Base-by-base conservation (phyloP, 306 rosid genomes). In the Oemleria cerasiformis region DNA sequence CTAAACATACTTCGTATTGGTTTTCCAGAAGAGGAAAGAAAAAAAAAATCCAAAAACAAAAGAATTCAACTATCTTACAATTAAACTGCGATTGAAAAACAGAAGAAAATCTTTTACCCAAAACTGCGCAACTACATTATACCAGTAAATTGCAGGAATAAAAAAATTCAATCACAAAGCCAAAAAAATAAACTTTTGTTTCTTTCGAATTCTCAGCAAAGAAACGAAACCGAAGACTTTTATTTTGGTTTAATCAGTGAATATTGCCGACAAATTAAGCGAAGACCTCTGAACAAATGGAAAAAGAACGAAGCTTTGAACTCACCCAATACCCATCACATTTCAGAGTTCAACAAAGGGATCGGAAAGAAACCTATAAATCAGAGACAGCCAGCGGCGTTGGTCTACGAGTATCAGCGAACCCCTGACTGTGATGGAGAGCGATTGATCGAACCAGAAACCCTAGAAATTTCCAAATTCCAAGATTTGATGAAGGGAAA, bases 401-500 rank as follows among this genome's bases (percentile, higher is more conserved):
- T 10, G 6, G 21, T 16, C 34, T 16, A 54, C 12, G 20, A 45
- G 68, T 7, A n/a, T 25, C 5, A 25, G 63, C 67, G 74, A 77
- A 72, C 67, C 69, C 16, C 23, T 54, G 14, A 67, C 39, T 70
- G 68, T 38, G 51, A 55, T 9, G 72, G 49, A 34, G 75, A 67
- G 64, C n/a, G 10, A 38, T 57, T 43, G 77, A 78, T 64, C 75
- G 76, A 67, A 62, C 51, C 72, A 64, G 81, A 83, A 85, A 86
- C 92, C 94, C 98, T 90, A 87, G 83, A 81, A 77, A 72, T 81
- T 63, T 30, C 73, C 54, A 42, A 73, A 82, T 87, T 64, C 30
- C 71, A 30, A 49, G 78, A 81, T 63, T 74, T 78, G 76, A 59
- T 34, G 64, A 59, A 84, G 82, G 71, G 76, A 42, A 34, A 43